phyloP scores from a whole-genome alignment of 2,329 filamentous ascomycete species.

The Fusarium illudens region DNA sequence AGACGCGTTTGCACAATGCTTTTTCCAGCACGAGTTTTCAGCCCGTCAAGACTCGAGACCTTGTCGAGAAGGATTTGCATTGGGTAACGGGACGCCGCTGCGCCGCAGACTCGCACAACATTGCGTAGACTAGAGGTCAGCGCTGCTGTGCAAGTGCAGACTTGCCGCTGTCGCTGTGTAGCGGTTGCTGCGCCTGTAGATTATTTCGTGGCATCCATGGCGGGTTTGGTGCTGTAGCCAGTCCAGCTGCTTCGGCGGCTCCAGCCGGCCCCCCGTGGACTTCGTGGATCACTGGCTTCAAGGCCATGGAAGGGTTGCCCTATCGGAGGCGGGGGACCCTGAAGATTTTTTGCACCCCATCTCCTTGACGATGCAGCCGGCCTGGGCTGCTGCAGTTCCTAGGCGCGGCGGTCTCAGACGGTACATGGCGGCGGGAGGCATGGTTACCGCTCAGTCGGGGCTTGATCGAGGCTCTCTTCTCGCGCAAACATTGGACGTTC shows the following conservation, averaged over 20 bases:
- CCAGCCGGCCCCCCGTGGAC: conserved; percentile 7
- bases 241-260: conserved; percentile 7
- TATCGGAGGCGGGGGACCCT: conserved; percentile 7
- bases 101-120: conserved; percentile 22
- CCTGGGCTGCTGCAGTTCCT: conserved; percentile 10
- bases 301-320: conserved; percentile 6
- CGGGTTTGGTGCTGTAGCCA: background rate
- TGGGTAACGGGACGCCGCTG: conserved; percentile 9
- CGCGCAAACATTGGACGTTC: background rate
- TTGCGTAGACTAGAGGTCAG: conserved; percentile 4
- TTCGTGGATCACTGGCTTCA: conserved; percentile 2
- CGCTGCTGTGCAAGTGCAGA: conserved; percentile 7
- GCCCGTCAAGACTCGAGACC: conserved; percentile 17
- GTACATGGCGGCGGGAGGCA: conserved; percentile 2
- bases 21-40: conserved; percentile 3
- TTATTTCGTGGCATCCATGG: conserved; percentile 6
- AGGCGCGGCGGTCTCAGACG: conserved; percentile 25
- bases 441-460: background rate
- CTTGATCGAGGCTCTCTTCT: background rate
- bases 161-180: conserved; percentile 4
- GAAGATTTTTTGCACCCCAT: background rate
- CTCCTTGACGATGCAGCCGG: conserved; percentile 1
- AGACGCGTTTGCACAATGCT: conserved; percentile 6
- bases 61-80: conserved; percentile 5
- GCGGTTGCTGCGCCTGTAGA: conserved; percentile 2